Evolutionary conservation across 2,329 filamentous ascomycete species (phyloP).

Genomic region (Penicillium sp.): DNA sequence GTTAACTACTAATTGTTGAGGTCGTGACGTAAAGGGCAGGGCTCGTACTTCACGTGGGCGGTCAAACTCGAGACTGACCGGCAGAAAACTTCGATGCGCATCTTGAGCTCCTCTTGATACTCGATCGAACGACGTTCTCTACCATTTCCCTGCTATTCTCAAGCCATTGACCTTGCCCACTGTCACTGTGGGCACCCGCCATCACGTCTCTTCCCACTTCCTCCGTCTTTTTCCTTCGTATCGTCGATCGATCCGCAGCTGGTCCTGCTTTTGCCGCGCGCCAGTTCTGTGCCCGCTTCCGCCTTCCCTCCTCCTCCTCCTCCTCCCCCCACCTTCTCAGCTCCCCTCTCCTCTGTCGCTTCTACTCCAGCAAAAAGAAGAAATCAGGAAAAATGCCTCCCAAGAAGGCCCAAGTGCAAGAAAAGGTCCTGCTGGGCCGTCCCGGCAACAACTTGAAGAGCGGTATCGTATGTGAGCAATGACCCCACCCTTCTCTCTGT

Average conservation of each 20-base stretch:
- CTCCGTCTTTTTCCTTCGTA: constrained; percentile 53
- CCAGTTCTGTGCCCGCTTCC: constrained; percentile 40
- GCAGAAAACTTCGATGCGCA: constrained; percentile 28
- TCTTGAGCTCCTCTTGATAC: constrained; percentile 6
- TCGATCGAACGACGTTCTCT: constrained; percentile 9
- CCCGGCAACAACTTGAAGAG: constrained; percentile 98
- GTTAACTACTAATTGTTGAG: neutral
- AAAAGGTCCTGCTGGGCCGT: constrained; percentile 94
- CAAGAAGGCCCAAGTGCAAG: constrained; percentile 88
- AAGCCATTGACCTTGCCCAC: constrained; percentile 20
- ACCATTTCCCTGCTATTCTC: constrained; percentile 7
- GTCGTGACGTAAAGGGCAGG: constrained; percentile 22
- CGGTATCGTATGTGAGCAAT: constrained; percentile 83
- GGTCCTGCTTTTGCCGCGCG: constrained; percentile 58
- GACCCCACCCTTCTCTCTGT: constrained; percentile 36
- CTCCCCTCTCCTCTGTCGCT: constrained; percentile 39
- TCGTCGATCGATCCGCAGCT: constrained; percentile 61
- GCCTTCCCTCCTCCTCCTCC: constrained; percentile 38
- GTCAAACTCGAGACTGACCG: constrained; percentile 13
- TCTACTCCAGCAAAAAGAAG: constrained; percentile 59
- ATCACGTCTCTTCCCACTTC: constrained; percentile 33
- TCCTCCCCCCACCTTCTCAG: constrained; percentile 27
- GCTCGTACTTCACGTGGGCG: constrained; percentile 30
- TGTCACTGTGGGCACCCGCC: constrained; percentile 27
- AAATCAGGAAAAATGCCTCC: constrained; percentile 82